Evolutionary conservation across 2,329 filamentous ascomycete species (phyloP), one percentile per base, ranked within the genome.

Genomic region (Xylaria sp.): DNA sequence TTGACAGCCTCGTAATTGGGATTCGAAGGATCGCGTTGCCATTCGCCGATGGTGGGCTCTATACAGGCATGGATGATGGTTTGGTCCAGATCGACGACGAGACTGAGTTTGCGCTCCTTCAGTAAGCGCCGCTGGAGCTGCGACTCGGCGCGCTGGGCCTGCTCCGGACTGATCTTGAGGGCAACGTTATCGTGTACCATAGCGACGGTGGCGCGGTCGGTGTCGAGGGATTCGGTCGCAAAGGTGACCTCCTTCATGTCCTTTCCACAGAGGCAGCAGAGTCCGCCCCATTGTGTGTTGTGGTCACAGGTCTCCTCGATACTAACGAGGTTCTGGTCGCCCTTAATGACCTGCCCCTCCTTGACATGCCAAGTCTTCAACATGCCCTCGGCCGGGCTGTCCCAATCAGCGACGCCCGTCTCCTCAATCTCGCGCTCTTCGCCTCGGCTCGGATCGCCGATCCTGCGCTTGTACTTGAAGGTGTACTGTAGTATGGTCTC

Each of bases 51-150:
- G 0, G 94, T 99, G 6, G 92, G 93, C 64, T 99, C 94, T 66
- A 97, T 95, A 58, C 92, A 96, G 21, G 94, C 94, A 72, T 99
- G 94, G 63, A 99, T 99, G 66, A 99, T 94, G 52, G 94, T 99
- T 77, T 97, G 93, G 71, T 99, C 94, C 50, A 99, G 80, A 79
- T 99, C 94, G 64, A 99, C 94, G 21, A 99, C 94, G 41, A 99
- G 81, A 42, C 90, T 96, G 41, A 99, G 82, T 75, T 96, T 96
- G 63, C 89, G 85, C 57, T 89, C 84, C 54, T 86, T 81, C 40
- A 99, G 78, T 39, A 99, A 79, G 18, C 93, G 87, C 56, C 86
- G 84, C 76, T 97, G 96, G 13, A 91, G 83, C 64, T 96, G 89
- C 69, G 92, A 87, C 73, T 97, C 93, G 52, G 90, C 88, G 61